Evolutionary conservation across 495 filamentous ascomycete genomes (phyloP).

Genomic region (Evansstolkia leycettana): DNA sequence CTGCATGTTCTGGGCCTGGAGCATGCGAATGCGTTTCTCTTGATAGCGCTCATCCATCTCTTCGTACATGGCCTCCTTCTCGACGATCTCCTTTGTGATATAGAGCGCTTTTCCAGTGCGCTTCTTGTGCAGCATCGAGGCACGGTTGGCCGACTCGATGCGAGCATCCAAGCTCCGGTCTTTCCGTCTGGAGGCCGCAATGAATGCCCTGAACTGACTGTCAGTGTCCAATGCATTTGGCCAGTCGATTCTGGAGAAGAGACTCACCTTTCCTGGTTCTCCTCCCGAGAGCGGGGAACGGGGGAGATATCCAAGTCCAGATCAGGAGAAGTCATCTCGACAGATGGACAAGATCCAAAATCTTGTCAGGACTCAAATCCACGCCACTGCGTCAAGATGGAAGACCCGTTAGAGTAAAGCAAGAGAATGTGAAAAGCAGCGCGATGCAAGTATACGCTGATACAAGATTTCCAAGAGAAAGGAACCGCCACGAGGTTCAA

Average conservation of each 20-base stretch:
- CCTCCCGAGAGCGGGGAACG: conserved; percentile 44
- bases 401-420: too few relatives aligned
- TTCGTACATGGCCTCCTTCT: conserved; percentile 95
- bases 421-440: too few relatives aligned
- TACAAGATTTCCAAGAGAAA: too few relatives aligned
- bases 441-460: too few relatives aligned
- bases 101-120: conserved; percentile 75
- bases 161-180: conserved; percentile 85
- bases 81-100: conserved; percentile 78
- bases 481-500: too few relatives aligned
- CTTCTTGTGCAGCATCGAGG: conserved; percentile 81
- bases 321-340: conserved; percentile 14
- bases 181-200: conserved; percentile 83
- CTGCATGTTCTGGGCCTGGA: conserved; percentile 31
- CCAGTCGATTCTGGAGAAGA: too few relatives aligned
- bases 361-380: too few relatives aligned
- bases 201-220: conserved; percentile 56
- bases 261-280: conserved; percentile 77
- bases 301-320: conserved; percentile 25
- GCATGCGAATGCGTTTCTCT: conserved; percentile 30
- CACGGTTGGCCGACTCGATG: conserved; percentile 74
- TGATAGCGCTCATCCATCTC: conserved; percentile 69
- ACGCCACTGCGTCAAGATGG: too few relatives aligned
- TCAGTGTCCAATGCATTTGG: conserved; percentile 2
- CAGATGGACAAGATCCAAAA: too few relatives aligned